Base-by-base conservation (phyloP, 192 early-diverging fungal species). In the Mortierella alpina region DNA sequence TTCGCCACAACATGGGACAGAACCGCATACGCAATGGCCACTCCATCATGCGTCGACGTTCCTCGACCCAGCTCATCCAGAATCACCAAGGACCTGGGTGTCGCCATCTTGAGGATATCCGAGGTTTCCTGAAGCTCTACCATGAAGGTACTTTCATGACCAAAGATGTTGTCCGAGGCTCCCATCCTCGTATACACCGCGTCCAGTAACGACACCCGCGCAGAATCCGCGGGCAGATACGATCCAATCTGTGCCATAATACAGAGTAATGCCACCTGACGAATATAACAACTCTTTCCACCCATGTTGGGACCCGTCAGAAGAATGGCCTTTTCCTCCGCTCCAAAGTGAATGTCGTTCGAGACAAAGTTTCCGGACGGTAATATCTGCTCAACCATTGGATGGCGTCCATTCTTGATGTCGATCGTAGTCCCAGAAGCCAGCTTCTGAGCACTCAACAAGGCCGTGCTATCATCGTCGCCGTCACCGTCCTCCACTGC, bases 11-110 rank as follows among this genome's bases (percentile, higher is more conserved):
- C 76, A 74, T 94, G 73, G 15, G 84, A 59, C 2, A 95, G 53
- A 0, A 92, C 88, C 0, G 91, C 87, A 57, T 87, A 86, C 10
- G 93, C 94, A n/a, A 95, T 84, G 0, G 92, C 89, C 2, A 89
- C 67, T 1, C 94, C 94, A 73, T 95, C 94, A 45, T 87, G 70
- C 9, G 92, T 93, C 18, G 90, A 91, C 0, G 94, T 96, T 0
- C 94, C 95, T 45, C 95, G 80, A 1, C 95, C 95, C 7, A 96
- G 83, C 59, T 96, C 94, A 72, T 96, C 95, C 68, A 95, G 84
- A 49, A 96, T 92, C 14, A 95, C 90, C 7, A 94, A 74, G 7
- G 89, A 92, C 14, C 85, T 63, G 12, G 63, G 18, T 5, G 90
- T 89, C 0, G 93, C 92, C 59, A 86, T 87, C 52, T 87, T 84